A percentile compares a stretch with the other conserved stretches of the same genome.
These are phyloP conservation scores for Pleurotus tuoliensis DNA, from an alignment of 768 basidiomycete species.

Conservation along the genomic window DNA sequence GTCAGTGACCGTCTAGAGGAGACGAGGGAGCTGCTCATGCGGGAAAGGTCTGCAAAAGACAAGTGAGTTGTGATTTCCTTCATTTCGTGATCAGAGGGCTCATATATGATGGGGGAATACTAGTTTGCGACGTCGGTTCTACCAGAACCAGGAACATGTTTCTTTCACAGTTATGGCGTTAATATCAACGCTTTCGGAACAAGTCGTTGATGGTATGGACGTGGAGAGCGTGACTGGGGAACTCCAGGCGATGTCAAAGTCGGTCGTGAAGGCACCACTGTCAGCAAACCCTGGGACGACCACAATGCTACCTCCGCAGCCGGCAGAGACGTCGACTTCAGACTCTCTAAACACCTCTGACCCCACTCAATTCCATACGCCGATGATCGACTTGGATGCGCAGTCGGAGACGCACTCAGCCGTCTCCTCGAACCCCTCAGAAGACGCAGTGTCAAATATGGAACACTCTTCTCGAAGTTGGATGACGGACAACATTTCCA, in stretches of 20 bases:
- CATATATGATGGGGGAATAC: not conserved
- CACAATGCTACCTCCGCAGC: constrained; percentile 1
- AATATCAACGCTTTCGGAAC: constrained; percentile 44
- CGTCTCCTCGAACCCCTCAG: constrained; percentile 32
- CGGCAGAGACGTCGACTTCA: not conserved
- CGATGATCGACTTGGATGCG: constrained; percentile 18
- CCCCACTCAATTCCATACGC: constrained; percentile 4
- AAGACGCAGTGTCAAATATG: constrained; percentile 30
- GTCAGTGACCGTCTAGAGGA: constrained; percentile 61
- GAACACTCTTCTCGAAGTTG: constrained; percentile 35
- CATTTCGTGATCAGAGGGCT: not conserved
- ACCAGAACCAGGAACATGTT: constrained; percentile 71
- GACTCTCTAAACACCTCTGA: not conserved
- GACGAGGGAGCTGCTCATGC: constrained; percentile 55
- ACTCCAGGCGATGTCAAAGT: constrained; percentile 27
- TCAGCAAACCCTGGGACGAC: constrained; percentile 10
- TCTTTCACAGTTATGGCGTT: constrained; percentile 67
- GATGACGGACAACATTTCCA: constrained; percentile 16
- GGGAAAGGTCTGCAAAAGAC: constrained; percentile 61
- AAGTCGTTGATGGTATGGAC: constrained; percentile 57
- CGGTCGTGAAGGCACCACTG: constrained; percentile 11
- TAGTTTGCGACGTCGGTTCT: constrained; percentile 73
- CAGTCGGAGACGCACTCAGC: constrained; percentile 30
- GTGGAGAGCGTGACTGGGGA: constrained; percentile 56
- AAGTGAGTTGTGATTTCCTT: constrained; percentile 43